phyloP scores from a whole-genome alignment of 306 rosid species.

The Dryas drummondii region DNA sequence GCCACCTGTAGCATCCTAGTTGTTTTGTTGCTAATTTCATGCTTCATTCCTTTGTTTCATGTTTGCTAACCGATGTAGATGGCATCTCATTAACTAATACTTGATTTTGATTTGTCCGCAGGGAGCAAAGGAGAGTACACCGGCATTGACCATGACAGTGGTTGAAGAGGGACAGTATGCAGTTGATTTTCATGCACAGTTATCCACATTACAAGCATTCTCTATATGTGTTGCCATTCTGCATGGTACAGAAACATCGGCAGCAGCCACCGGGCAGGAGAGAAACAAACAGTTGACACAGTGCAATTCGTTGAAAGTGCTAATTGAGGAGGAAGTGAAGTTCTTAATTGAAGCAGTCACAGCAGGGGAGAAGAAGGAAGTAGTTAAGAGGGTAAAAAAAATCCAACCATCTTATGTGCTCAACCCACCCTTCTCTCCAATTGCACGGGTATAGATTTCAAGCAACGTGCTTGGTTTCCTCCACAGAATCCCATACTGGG shows the following conservation, averaged over 20 bases:
- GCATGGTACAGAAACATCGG: conserved; percentile 60
- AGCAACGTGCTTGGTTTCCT: conserved; percentile 13
- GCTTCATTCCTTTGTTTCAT: background rate
- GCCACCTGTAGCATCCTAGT: background rate
- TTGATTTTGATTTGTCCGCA: conserved; percentile 31
- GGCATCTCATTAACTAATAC: conserved; percentile 11
- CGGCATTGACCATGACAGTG: conserved; percentile 63
- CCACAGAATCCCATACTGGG: conserved; percentile 17
- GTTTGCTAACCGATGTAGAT: background rate
- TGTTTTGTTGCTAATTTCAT: background rate
- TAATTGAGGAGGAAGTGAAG: conserved; percentile 66
- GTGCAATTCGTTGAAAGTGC: conserved; percentile 64
- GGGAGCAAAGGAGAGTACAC: conserved; percentile 76
- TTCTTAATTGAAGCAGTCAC: conserved; percentile 57
- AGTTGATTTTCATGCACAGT: conserved; percentile 84
- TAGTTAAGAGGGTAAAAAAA: conserved; percentile 50
- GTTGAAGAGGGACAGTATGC: conserved; percentile 76
- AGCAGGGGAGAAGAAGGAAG: conserved; percentile 47
- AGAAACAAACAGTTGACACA: conserved; percentile 47
- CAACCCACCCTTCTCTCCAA: conserved; percentile 86
- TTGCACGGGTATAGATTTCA: conserved; percentile 55
- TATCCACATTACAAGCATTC: conserved; percentile 89
- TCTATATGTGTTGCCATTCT: conserved; percentile 78
- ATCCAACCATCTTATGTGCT: conserved; percentile 54
- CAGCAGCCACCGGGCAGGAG: conserved; percentile 27